Base-by-base conservation (phyloP, 2,329 filamentous ascomycete species). In the Emmonsia crescens region DNA sequence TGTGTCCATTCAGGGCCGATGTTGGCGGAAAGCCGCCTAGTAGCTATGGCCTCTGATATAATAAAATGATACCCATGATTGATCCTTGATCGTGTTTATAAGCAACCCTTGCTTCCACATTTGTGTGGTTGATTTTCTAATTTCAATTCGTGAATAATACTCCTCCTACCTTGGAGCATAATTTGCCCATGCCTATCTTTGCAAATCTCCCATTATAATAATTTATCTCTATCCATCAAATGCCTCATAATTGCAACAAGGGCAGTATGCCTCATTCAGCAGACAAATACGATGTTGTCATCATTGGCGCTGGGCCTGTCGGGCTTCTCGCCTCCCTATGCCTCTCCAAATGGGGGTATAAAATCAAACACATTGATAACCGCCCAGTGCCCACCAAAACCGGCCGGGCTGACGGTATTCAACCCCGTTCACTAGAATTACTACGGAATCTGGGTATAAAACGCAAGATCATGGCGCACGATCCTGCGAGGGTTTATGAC, bases 341-440 rank as follows among this genome's bases (percentile, higher is more conserved):
- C 72, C 83, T 96, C 64, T 89, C 90, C 64, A 83, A 91, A 78
- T 96, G 91, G 90, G 92, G 92, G 24, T 96, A 96, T 80, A 91
- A 85, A 74, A 90, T 96, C 75, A 96, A 93, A 80, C 91, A 96
- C 76, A 91, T 79, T 29, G 78, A 80, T 63, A 69, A 73, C 5
- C 78, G 77, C 59, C 65, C 76, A 1, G 66, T 66, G 0, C 73
- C 73, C 1, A 67, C 77, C 21, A 75, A 76, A 63, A 73, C 75
- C 0, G 76, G 77, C 10, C 75, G 77, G 57, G 77, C 77, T 2
- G 76, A 77, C 64, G 76, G 76, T 1, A 69, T 79, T 5, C 76
- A 77, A 44, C 74, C 76, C 3, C 72, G 77, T 2, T 78, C 76
- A 1, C 66, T 78, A 1, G 77, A 79, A 62, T 71, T 78, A 10